A percentile compares a stretch with the other conserved stretches of the same genome.
These are phyloP conservation scores for Colletotrichum neosansevieriae DNA, from an alignment of 2,329 filamentous ascomycete species.

Conservation along the genomic window DNA sequence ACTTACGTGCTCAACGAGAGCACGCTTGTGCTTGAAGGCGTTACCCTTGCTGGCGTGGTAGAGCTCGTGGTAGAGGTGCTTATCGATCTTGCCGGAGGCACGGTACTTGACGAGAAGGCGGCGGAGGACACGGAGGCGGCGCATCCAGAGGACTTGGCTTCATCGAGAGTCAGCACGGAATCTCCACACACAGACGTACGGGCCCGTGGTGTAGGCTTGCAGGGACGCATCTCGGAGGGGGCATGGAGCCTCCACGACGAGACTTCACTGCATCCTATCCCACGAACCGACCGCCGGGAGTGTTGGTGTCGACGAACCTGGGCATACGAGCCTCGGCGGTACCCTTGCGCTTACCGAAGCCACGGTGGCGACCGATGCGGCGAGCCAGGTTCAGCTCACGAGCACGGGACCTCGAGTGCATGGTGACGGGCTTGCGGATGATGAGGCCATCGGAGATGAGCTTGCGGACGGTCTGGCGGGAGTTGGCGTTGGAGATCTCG, in stretches of 20 bases:
- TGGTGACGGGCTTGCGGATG: conserved; percentile 99
- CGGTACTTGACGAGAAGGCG: conserved; percentile 99
- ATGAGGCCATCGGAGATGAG: conserved; percentile 99
- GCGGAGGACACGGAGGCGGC: conserved; percentile 98
- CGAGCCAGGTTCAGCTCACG: conserved; percentile 95
- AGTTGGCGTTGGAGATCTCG: conserved; percentile 99
- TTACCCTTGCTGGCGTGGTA: conserved; percentile 99
- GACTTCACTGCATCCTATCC: not conserved
- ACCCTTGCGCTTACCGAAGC: conserved; percentile 99
- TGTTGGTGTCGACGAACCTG: conserved; percentile 71
- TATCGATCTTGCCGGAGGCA: conserved; percentile 99
- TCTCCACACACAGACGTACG: not conserved
- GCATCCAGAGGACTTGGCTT: conserved; percentile 99
- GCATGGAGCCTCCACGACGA: not conserved
- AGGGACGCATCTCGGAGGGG: not conserved
- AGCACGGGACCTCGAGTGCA: conserved; percentile 98
- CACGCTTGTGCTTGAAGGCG: conserved; percentile 99
- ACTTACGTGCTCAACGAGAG: conserved; percentile 99
- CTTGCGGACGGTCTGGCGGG: conserved; percentile 99
- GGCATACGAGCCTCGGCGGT: conserved; percentile 99
- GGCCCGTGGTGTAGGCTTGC: not conserved
- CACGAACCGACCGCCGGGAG: not conserved
- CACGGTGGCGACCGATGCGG: conserved; percentile 96
- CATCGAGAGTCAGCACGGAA: conserved; percentile 45
- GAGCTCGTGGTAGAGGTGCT: conserved; percentile 99